Evolutionary conservation across 1,284 basidiomycete genomes (phyloP), one percentile per base, ranked within the genome.

Genomic region (Trichosporon asahii): DNA sequence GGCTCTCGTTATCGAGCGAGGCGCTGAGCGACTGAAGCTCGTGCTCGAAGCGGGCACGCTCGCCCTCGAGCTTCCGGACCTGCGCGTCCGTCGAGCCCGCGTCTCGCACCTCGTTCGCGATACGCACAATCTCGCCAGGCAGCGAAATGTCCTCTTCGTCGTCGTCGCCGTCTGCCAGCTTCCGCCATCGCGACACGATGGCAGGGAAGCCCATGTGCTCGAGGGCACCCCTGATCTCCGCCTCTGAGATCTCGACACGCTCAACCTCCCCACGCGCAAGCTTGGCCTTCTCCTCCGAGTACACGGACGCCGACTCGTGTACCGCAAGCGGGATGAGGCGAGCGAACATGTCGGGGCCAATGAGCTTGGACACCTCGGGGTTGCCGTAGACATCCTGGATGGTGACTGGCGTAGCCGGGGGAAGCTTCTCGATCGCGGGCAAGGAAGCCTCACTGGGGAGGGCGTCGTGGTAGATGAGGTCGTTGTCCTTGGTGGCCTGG

Each of bases 271-370:
- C 89, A 46, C 97, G 88, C 1, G 94, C 93, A 27, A 99, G 86
- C 84, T 99, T 98, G 15, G 96, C 97, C 84, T 99, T 98, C 85
- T 99, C 97, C 82, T 99, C 96, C 1, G 94, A 96, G 83, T 99
- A 99, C 18, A 99, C 90, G 69, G 91, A 93, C 6, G 97, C 95
- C 74, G 91, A 93, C 84, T 98, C 95, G 82, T 98, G 95, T 4
- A 99, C 95, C 72, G 92, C 93, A 37, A 99, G 86, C 7, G 97
- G 96, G 25, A 99, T 89, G 1, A 99, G 88, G 53, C 90, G 88
- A 72, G 89, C 83, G 83, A 99, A 98, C 70, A 98, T 87, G 82
- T 98, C 96, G 4, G 90, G 89, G 0, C 97, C 96, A 73, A 99
- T 96, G 61, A 95, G 89, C 83, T 93, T 94, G 82, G 98, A 94